Conservation (phyloP, 495 filamentous ascomycete genomes). For the Xylaria intraflava region DNA sequence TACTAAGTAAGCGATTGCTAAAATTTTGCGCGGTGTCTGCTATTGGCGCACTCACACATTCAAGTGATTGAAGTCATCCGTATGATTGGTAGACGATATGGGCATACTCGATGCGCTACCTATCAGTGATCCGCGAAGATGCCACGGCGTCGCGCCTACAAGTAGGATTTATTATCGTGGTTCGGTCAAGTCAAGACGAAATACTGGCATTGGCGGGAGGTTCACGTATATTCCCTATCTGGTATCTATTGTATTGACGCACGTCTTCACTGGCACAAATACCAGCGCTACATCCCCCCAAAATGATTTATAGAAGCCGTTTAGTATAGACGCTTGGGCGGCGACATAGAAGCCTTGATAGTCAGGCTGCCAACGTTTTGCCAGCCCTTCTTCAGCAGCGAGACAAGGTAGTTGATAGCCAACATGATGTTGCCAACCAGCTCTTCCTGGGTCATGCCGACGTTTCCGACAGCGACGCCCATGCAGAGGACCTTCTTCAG, state of each 20-base stretch:
- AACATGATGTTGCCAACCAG: constrained; percentile 91
- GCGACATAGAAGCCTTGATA: constrained; percentile 99
- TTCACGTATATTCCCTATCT: constrained; percentile 23
- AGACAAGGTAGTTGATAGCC: constrained; percentile 99
- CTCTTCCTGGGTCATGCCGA: constrained; percentile 94
- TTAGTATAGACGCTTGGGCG: constrained; percentile 94
- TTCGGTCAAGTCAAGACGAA: not conserved
- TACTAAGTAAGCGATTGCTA: too few relatives aligned
- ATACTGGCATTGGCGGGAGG: constrained; percentile 12
- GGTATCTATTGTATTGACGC: constrained; percentile 7
- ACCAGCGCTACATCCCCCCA: constrained; percentile 24
- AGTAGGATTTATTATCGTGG: too few relatives aligned
- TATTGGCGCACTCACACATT: too few relatives aligned
- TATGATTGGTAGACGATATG: not conserved
- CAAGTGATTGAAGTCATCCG: too few relatives aligned
- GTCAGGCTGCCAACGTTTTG: constrained; percentile 99
- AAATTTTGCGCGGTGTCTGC: too few relatives aligned
- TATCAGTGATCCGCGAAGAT: too few relatives aligned
- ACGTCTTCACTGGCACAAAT: constrained; percentile 6
- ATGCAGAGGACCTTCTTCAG: constrained; percentile 99
- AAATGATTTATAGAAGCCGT: not conserved
- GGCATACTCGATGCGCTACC: not conserved
- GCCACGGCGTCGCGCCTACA: too few relatives aligned
- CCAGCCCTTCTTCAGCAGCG: constrained; percentile 99
- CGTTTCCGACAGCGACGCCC: constrained; percentile 97